Percentiles rank a stretch among this genome's conserved stretches.
These are phyloP conservation scores for Trichomonas gallinae DNA, from an alignment of 208 protist species.

Conservation along the genomic window DNA sequence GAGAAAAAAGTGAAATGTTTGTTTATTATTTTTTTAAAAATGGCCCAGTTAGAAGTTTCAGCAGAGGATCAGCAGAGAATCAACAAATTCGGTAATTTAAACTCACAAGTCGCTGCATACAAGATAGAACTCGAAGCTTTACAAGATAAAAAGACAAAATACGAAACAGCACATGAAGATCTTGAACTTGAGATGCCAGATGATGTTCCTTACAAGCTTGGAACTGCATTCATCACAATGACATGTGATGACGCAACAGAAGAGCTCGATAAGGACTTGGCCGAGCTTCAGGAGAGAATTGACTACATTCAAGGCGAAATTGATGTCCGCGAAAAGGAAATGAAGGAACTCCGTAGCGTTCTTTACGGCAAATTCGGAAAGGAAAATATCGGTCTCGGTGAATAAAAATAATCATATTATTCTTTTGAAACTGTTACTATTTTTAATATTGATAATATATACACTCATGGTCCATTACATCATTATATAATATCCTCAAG, in stretches of 20 bases:
- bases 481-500: too few relatives aligned
- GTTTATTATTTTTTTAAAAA: neutral
- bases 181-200: neutral
- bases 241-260: neutral
- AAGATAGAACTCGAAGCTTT: neutral
- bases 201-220: neutral
- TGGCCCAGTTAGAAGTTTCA: neutral
- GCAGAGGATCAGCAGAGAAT: neutral
- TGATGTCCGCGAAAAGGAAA: neutral
- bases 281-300: neutral
- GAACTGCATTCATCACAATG: neutral
- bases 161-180: neutral
- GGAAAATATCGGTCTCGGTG: neutral
- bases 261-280: neutral
- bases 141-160: neutral
- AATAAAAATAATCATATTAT: neutral
- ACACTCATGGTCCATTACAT: too few relatives aligned
- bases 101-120: neutral
- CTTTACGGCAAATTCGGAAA: neutral
- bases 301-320: neutral
- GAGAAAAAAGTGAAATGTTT: neutral
- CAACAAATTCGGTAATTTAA: conserved; percentile 14
- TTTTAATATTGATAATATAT: too few relatives aligned
- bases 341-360: neutral
- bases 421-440: too few relatives aligned